Evolutionary conservation across 1,139 yeast species (phyloP), one percentile per base, ranked within the genome.

Genomic region (Pneumocystis carinii): DNA sequence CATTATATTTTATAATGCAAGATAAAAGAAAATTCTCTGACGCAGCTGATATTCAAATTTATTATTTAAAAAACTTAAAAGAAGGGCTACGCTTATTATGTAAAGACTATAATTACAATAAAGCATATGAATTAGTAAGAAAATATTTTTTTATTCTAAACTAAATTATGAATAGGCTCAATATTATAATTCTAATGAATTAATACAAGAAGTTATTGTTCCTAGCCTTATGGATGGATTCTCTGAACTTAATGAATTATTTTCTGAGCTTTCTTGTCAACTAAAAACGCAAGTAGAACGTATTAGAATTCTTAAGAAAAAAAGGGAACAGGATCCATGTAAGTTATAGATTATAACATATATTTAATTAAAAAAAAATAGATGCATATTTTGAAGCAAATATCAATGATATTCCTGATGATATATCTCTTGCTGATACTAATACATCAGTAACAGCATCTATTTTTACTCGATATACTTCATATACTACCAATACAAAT

Each of bases 361-460:
- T 57, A 19, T 29, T 37, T 19, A 29, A 39, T 57, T 57, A 39
- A 57, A 12, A 48, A 48, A 48, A 24, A 48, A 12, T 35, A 38
- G 61, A 59, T 17, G 12, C 48, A 19, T 48, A 39, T 42, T 89
- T 85, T 72, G 78, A 75, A 10, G 73, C 69, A 3, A 68, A 69
- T 10, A 72, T 69, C 14, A 73, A 68, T 67, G 95, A 88, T 68
- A 82, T 87, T 17, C 92, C 96, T 0, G 99, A 92, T 73, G 87
- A 90, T 73, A 95, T 94, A 2, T 90, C 97, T 0, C 81, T 94
- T 67, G 97, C 97, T 0, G 94, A 96, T 0, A 87, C 97, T 0
- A 97, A 90, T 72, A 85, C 96, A 0, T 87, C 96, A 0, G 87
- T 96, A 0, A 86, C 90, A 14, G 95, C 94, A 37, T 90, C 97